These are phyloP conservation scores for Aspergillus sp. DNA, from an alignment of 2,329 filamentous ascomycete genomes.

Conservation along the genomic window DNA sequence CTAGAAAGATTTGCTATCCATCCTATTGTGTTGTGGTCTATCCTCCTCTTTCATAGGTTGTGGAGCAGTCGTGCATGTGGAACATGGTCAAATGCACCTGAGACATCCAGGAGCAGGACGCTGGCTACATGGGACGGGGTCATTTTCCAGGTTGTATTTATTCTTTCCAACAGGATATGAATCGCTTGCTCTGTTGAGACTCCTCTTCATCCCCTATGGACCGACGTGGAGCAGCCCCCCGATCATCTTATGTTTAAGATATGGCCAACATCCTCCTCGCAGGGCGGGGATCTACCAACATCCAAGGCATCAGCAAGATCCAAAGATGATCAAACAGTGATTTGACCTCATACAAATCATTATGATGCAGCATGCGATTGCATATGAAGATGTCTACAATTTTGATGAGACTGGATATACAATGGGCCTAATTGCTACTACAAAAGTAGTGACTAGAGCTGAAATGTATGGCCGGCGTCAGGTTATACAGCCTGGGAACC, in stretches of 20 bases:
- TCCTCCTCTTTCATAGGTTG: no score
- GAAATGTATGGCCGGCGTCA: background rate
- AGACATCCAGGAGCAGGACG: no score
- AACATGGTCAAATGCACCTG: no score
- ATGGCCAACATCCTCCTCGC: constrained; percentile 3
- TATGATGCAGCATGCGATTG: constrained; percentile 4
- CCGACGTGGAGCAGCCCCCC: background rate
- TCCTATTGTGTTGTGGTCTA: no score
- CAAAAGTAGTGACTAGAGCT: constrained; percentile 6
- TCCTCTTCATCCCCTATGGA: no score
- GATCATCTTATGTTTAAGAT: background rate
- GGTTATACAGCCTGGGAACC: constrained; percentile 9
- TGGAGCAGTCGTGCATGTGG: no score
- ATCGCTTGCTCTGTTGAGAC: no score
- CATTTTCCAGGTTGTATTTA: no score
- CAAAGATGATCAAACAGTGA: constrained; percentile 1
- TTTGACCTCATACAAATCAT: constrained; percentile 5
- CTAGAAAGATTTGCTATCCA: no score
- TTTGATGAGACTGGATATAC: constrained; percentile 2
- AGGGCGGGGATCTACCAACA: background rate
- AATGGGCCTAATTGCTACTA: background rate
- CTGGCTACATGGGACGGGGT: no score
- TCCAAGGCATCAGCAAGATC: constrained; percentile 1
- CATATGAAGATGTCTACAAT: constrained; percentile 6
- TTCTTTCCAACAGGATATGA: no score